Evolutionary conservation across 768 basidiomycete species (phyloP), one percentile per base, ranked within the genome.

Genomic region (Podaxis sp.): DNA sequence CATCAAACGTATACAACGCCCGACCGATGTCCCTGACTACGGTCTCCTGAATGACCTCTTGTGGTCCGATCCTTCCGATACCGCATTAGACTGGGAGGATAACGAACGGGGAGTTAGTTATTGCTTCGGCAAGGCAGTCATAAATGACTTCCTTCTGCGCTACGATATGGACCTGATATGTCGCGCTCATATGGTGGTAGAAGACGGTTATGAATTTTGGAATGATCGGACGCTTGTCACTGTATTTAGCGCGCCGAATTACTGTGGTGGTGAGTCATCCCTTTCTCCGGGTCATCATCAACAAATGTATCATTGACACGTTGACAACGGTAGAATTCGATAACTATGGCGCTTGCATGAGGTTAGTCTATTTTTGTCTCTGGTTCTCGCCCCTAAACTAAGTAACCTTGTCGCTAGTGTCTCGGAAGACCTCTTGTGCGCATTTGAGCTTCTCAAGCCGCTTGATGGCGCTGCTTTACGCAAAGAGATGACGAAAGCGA

Each of bases 151-250:
- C 81, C 79, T 99, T 61, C 87, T 89, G 67, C 87, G 91, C 66
- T 95, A 96, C 72, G 96, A 99, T 76, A 98, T 99, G 92, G 96
- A 99, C 77, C 83, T 99, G 66, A 99, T 99, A 77, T 99, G 97
- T 80, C 90, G 97, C 55, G 97, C 97, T 55, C 97, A 99, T 77
- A 99, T 99, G 97, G 97, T 99, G 51, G 97, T 99, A 65, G 97
- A 99, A 74, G 94, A 96, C 71, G 96, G 96, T 7, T 98, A 99
- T 72, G 97, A 99, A 79, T 99, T 99, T 73, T 99, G 97, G 93
- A 98, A 99, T 70, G 97, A 99, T 71, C 86, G 97, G 68, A 98
- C 97, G 53, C 78, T 99, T 68, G 97, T 99, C 58, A 99, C 97
- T 0, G 95, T 99, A 60, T 99, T 99, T 77, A 96, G 95, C 69